Base-by-base conservation (phyloP, 805 yeast species). In the Wickerhamomyces sydowiorum region DNA sequence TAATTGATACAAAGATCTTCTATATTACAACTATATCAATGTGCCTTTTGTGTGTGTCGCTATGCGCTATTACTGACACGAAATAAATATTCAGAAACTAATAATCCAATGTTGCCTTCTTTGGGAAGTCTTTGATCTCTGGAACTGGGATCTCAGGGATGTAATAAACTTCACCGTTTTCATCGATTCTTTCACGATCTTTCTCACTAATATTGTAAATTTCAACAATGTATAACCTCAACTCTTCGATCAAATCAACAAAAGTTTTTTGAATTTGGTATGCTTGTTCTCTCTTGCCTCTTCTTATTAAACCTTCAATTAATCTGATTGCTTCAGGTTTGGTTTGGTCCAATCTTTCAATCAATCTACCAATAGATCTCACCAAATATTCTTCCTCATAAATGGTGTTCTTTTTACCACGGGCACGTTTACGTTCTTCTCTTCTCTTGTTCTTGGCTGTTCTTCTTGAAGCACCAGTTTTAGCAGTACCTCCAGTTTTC, bases 351-450 rank as follows among this genome's bases (percentile, higher is more conserved):
- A 93, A 64, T 52, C 99, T 77, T 42, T 88, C 97, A 27, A 88
- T 64, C 59, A 93, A 72, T 59, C 99, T 79, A 4, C 96, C 93
- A 44, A 87, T 80, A 4, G 97, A 90, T 52, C 78, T 79, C 37
- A 93, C 82, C 43, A 93, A 75, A 61, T 93, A 93, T 61, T 93
- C 98, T 61, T 93, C 99, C 62, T 93, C 99, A 57, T 93, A 93
- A 18, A 93, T 85, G 7, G 97, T 91, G 37, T 98, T 98, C 67
- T 93, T 93, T 70, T 95, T 88, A 46, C 99, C 99, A 54, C 96
- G 79, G 2, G 99, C 99, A 46, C 80, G 76, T 67, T 93, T 93
- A 55, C 99, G 78, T 59, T 91, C 99, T 64, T 91, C 97, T 51
- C 99, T 78, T 61, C 96, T 86, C 50, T 82, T 78, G 63, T 93